Base-by-base conservation (phyloP, 2,329 filamentous ascomycete genomes). In the Hirsutella rhossiliensis region DNA sequence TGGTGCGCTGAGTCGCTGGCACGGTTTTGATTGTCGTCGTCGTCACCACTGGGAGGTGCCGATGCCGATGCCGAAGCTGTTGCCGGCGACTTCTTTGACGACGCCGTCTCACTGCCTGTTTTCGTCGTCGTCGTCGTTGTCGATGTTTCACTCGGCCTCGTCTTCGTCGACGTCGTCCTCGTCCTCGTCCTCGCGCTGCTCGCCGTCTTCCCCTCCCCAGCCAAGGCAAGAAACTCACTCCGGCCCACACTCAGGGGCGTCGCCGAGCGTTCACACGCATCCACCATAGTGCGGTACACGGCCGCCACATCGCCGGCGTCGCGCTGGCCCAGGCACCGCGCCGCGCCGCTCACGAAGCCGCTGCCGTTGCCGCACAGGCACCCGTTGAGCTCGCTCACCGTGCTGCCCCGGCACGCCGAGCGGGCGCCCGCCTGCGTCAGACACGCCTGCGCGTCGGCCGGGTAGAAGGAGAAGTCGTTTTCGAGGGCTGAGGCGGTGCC, bases 321-420 rank as follows among this genome's bases (percentile, higher is more conserved):
- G 3, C 52, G 30, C 15, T 52, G 46, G 8, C 65, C 70, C 12
- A 77, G 53, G 48, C 73, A 77, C 12, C 48, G 50, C 3, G 72
- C 73, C 2, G 69, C 53, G 30, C 62, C 62, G 18, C 64, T 67
- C 47, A 76, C 59, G 54, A 76, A 77, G 49, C 66, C 59, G 44
- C 67, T 67, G 29, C 62, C 58, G 45, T 76, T 73, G 48, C 56
- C 54, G 53, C 73, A 77, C 2, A 76, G 61, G 43, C 73, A 77
- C 2, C 53, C 43, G 50, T 76, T 76, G 48, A 74, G 59, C 28
- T 63, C 56, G 0, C 52, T 38, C 3, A 62, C 59, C 0, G 63
- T 64, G 18, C 54, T 52, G 17, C 66, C 66, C 5, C 58, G 56
- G 56, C 73, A 77, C 5, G 55, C 51, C 15, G 64, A 66, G 18